These are phyloP conservation scores for Sarocladium brachiariae DNA, from an alignment of 2,329 filamentous ascomycete species.

Conservation along the genomic window DNA sequence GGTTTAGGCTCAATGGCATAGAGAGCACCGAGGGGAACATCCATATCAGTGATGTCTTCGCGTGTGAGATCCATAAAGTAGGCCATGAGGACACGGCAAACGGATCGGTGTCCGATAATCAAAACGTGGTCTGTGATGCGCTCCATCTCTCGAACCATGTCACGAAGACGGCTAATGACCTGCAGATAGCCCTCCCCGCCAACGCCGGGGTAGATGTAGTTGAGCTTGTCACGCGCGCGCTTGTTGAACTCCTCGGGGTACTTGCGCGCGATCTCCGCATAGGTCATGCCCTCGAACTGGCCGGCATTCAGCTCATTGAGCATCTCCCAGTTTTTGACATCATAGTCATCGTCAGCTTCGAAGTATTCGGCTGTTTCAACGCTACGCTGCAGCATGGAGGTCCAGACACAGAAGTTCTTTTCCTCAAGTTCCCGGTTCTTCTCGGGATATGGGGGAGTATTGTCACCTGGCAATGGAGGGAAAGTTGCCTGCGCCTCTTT, in stretches of 20 bases:
- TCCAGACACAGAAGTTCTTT: conserved; percentile 98
- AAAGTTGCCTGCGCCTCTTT: conserved; percentile 72
- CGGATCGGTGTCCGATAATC: conserved; percentile 85
- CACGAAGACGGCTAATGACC: conserved; percentile 88
- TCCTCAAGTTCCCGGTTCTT: conserved; percentile 61
- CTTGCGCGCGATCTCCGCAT: conserved; percentile 76
- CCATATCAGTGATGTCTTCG: conserved; percentile 87
- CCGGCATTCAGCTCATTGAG: conserved; percentile 94
- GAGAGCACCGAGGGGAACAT: conserved; percentile 87
- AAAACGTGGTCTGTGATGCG: conserved; percentile 93
- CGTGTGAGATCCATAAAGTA: conserved; percentile 93
- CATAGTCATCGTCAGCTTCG: conserved; percentile 84
- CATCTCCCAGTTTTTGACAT: conserved; percentile 97
- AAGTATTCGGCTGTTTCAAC: conserved; percentile 86
- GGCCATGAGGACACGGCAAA: conserved; percentile 85
- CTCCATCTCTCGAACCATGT: conserved; percentile 95
- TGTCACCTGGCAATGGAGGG: conserved; percentile 84
- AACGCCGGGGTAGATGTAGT: conserved; percentile 93
- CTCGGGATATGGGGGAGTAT: conserved; percentile 91
- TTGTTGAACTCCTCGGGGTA: conserved; percentile 76
- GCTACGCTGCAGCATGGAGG: conserved; percentile 88
- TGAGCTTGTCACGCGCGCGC: conserved; percentile 79
- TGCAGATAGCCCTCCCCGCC: conserved; percentile 96
- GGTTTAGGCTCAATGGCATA: conserved; percentile 96
- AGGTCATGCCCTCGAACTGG: conserved; percentile 89